Base-by-base conservation (phyloP, 495 filamentous ascomycete species). In the Neurospora sublineolata region DNA sequence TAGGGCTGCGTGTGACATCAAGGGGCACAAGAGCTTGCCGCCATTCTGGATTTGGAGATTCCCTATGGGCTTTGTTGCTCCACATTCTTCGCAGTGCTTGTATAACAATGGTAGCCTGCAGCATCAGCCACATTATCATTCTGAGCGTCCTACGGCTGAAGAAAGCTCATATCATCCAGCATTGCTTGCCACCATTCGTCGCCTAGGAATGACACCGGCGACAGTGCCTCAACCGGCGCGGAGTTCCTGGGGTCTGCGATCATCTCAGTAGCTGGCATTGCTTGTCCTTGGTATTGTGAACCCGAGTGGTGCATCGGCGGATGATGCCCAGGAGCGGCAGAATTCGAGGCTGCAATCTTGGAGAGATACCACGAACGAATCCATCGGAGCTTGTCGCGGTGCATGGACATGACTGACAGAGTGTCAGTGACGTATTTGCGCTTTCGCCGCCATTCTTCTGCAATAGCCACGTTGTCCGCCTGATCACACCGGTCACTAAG, bases 321-420 rank as follows among this genome's bases (percentile, higher is more conserved):
- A 44, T 73, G 67, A 44, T 73, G 27, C 27, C 5, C 23, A 14
- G 46, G 6, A 58, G 23, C 77, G 5, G 58, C 42, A 38, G 70
- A 3, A 64, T 64, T 64, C 12, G 52, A 27, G 2, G 52, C 42
- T 18, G 42, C 58, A 37, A 70, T 60, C 68, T 72, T 72, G 10
- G 75, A 72, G 14, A 74, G 30, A 58, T 70, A 78, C 75, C 77
- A 78, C 39, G 73, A 72, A 14, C 71, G 67, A 33, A 78, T 78
- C 77, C 75, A 75, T 7, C 70, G 73, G 33, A 78, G 41, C 68
- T 78, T 78, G 64, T 73, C 70, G 37, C 69, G 67, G 23, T 71
- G 52, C 68, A 70, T 23, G 4, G 44, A 30, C 67, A 74, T 68
- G 14, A 73, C 69, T 6, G 75, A 58, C 37, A 42, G 16, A 7